Conservation (phyloP, 2,329 filamentous ascomycete genomes). For the Colletotrichum endophyticum region DNA sequence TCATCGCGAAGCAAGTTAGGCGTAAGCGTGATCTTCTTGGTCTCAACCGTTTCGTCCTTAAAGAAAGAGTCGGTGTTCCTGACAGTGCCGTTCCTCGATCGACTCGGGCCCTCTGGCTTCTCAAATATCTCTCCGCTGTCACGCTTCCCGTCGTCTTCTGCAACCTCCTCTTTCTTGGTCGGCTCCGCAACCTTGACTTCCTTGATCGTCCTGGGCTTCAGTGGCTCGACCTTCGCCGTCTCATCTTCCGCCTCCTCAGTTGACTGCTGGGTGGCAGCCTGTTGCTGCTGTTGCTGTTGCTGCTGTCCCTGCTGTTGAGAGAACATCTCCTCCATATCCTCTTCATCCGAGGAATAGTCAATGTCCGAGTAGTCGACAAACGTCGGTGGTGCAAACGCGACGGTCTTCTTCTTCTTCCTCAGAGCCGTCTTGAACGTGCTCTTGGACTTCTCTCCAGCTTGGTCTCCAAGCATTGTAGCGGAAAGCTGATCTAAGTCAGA, state of each 20-base stretch:
- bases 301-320: constrained; percentile 35
- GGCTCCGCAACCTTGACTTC: constrained; percentile 41
- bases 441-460: constrained; percentile 74
- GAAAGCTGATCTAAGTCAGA: constrained; percentile 55
- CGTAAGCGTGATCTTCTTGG: constrained; percentile 95
- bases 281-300: constrained; percentile 35
- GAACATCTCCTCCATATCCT: constrained; percentile 57
- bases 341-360: constrained; percentile 84
- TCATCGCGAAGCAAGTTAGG: constrained; percentile 92
- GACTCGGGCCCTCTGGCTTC: constrained; percentile 56
- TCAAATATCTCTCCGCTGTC: constrained; percentile 74
- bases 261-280: constrained; percentile 27
- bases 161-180: constrained; percentile 30
- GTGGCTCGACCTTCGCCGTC: constrained; percentile 59
- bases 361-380: constrained; percentile 88
- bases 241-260: constrained; percentile 50
- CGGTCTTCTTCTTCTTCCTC: constrained; percentile 83
- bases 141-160: constrained; percentile 42
- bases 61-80: constrained; percentile 97
- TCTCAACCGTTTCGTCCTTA: constrained; percentile 93
- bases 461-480: constrained; percentile 66
- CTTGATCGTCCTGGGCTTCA: constrained; percentile 52
- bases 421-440: constrained; percentile 86
- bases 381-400: constrained; percentile 83
- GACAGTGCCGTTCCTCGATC: constrained; percentile 84